Evolutionary conservation across 2,329 filamentous ascomycete genomes (phyloP).

Genomic region (Aspergillus fumigatus): DNA sequence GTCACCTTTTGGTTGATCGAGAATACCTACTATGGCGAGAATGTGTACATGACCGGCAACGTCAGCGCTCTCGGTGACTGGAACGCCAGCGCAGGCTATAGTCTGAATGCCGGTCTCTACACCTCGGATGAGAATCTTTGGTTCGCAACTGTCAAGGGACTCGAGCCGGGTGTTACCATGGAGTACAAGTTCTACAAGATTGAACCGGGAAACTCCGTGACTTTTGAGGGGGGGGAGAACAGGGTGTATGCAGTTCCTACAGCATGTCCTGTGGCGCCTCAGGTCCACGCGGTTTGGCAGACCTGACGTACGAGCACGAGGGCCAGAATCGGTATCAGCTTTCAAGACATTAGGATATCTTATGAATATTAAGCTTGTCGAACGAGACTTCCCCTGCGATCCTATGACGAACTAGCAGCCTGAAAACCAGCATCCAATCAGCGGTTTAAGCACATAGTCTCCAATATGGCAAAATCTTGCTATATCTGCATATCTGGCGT

Average conservation of each 20-base stretch:
- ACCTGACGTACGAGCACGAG: not conserved
- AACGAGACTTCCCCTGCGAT: not conserved
- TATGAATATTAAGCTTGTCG: not conserved
- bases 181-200: not conserved
- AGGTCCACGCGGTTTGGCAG: not conserved
- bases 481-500: no score
- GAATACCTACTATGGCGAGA: not conserved
- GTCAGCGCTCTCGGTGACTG: not conserved
- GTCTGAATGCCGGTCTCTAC: not conserved
- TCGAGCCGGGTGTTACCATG: not conserved
- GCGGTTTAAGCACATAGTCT: no score
- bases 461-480: not conserved
- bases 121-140: not conserved
- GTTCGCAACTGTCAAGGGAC: not conserved
- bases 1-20: not conserved
- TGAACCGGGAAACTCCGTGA: not conserved
- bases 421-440: no score
- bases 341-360: not conserved
- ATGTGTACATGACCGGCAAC: not conserved
- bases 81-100: not conserved
- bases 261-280: not conserved
- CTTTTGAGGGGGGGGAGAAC: not conserved
- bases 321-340: no score
- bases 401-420: not conserved
- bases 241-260: not conserved